Conservation (phyloP, 192 early-diverging fungal genomes). For the Podila minutissima region DNA sequence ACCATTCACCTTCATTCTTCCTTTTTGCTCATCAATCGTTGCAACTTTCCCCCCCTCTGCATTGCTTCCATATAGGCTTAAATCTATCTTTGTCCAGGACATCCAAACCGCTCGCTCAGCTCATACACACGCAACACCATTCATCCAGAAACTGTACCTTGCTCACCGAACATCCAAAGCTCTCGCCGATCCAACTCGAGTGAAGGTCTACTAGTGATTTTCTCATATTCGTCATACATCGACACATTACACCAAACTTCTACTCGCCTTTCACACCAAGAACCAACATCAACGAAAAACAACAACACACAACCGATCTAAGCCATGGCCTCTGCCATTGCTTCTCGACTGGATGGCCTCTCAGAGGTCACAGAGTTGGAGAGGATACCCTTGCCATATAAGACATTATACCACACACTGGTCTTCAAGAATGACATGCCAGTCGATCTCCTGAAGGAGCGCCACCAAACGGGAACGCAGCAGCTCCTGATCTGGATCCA, state of each 20-base stretch:
- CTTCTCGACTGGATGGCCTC: constrained; percentile 39
- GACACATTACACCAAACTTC: too few species aligned
- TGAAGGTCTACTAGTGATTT: background rate
- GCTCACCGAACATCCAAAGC: background rate
- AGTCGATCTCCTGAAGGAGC: constrained; percentile 30
- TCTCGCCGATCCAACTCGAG: background rate
- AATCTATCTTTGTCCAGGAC: constrained; percentile 1
- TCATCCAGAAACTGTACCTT: background rate
- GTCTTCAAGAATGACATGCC: constrained; percentile 51
- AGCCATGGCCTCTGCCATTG: constrained; percentile 21
- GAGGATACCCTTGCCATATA: constrained; percentile 44
- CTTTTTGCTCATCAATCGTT: constrained; percentile 7
- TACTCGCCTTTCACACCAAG: background rate
- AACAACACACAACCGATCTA: constrained; percentile 1
- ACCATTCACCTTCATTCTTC: background rate
- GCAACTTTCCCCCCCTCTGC: background rate
- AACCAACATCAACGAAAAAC: background rate
- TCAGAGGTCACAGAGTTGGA: constrained; percentile 47
- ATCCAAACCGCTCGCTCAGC: background rate
- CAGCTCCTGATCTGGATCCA: constrained; percentile 49
- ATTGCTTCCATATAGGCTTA: background rate
- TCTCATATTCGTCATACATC: too few species aligned
- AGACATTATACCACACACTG: constrained; percentile 44
- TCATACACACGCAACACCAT: background rate
- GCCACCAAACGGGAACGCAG: constrained; percentile 17